phyloP scores from a whole-genome alignment of 257 asterid species.

The Penstemon barbatus region DNA sequence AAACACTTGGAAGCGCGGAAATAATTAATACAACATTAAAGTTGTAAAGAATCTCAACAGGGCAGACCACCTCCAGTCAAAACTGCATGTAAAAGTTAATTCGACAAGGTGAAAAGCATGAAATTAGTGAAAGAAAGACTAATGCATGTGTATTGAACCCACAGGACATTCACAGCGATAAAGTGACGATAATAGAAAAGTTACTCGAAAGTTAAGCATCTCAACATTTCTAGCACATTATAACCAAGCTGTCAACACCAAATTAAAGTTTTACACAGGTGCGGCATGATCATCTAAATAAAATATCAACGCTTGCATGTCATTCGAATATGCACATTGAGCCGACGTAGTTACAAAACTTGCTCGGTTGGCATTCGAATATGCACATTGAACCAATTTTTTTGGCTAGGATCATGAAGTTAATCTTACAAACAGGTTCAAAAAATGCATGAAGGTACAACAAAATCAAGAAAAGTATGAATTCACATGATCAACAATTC shows the following conservation, averaged over 20 bases:
- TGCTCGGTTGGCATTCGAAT: not conserved
- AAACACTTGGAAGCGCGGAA: conserved; percentile 1
- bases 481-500: not conserved
- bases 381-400: too few species aligned
- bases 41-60: not conserved
- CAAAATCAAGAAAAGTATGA: not conserved
- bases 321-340: not conserved
- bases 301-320: not conserved
- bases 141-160: too few species aligned
- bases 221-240: too few species aligned
- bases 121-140: not conserved
- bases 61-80: conserved; percentile 11
- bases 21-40: conserved; percentile 3
- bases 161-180: not conserved
- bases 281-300: not conserved
- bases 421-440: not conserved
- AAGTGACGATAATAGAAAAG: not conserved
- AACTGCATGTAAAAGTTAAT: not conserved
- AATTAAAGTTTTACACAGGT: not conserved
- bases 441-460: not conserved
- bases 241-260: not conserved
- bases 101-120: not conserved
- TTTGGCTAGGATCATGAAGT: not conserved
- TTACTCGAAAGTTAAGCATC: not conserved
- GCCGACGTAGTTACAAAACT: not conserved